These are phyloP conservation scores for Trichoderma virens DNA, from an alignment of 495 filamentous ascomycete genomes.

Conservation along the genomic window DNA sequence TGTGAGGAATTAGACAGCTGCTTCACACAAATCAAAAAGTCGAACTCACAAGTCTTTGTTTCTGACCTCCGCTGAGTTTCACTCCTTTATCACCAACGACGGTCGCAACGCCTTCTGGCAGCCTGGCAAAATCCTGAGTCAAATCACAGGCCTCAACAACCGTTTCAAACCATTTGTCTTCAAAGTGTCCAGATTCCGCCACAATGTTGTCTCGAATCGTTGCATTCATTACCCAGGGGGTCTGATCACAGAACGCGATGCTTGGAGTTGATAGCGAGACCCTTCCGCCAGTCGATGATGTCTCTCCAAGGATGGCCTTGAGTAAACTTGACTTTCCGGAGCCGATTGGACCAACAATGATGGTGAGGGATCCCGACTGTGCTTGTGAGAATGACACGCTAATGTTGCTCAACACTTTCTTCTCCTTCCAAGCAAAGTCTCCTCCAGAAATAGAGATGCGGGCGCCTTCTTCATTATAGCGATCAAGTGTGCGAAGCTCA, in stretches of 20 bases:
- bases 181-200: constrained; percentile 39
- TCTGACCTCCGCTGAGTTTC: constrained; percentile 57
- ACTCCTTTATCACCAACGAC: constrained; percentile 55
- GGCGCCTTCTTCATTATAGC: not conserved
- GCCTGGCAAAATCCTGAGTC: constrained; percentile 41
- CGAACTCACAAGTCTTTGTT: constrained; percentile 42
- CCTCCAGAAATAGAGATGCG: constrained; percentile 22
- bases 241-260: constrained; percentile 34
- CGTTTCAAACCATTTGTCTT: constrained; percentile 52
- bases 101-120: constrained; percentile 51
- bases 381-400: constrained; percentile 21
- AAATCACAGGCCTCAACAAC: constrained; percentile 61
- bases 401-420: constrained; percentile 27
- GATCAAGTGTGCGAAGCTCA: not conserved
- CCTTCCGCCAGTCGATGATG: constrained; percentile 24
- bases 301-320: constrained; percentile 43
- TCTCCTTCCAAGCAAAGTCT: constrained; percentile 37
- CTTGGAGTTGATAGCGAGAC: constrained; percentile 11
- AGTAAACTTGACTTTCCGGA: constrained; percentile 44
- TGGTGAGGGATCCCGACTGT: constrained; percentile 24
- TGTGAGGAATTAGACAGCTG: not conserved
- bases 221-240: constrained; percentile 48
- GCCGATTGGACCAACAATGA: constrained; percentile 40
- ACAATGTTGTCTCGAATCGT: constrained; percentile 53
- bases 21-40: not conserved